Percentiles rank a stretch among this genome's conserved stretches.
These are phyloP conservation scores for Buddleja alternifolia DNA, from an alignment of 257 asterid genomes.

Conservation along the genomic window DNA sequence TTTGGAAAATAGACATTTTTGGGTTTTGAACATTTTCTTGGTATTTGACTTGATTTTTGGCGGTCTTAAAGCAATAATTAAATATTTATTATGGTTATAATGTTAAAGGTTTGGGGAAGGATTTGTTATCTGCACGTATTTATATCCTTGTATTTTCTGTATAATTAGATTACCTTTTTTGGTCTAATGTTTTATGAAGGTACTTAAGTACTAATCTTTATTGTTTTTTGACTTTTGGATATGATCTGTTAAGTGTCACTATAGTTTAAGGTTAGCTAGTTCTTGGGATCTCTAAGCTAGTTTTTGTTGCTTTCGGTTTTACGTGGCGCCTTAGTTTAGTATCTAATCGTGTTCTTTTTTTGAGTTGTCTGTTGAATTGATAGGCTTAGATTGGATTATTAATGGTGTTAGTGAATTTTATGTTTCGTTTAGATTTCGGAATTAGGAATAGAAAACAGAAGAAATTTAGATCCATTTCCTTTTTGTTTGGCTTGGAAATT, in stretches of 20 bases:
- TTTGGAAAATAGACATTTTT: not conserved
- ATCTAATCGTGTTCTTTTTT: not conserved
- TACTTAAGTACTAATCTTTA: constrained; percentile 13
- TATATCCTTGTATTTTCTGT: constrained; percentile 21
- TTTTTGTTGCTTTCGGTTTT: constrained; percentile 14
- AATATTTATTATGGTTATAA: constrained; percentile 29
- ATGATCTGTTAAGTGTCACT: constrained; percentile 19
- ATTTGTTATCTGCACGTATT: constrained; percentile 19
- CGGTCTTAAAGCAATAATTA: constrained; percentile 19
- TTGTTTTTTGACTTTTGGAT: constrained; percentile 20
- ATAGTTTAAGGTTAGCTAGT: not conserved
- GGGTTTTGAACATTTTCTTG: constrained; percentile 11
- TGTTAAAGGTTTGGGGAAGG: constrained; percentile 34
- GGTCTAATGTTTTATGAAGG: constrained; percentile 3
- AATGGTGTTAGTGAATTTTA: not conserved
- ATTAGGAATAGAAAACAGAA: not conserved
- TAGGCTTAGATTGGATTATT: constrained; percentile 1
- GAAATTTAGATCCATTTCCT: not conserved
- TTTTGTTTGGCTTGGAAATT: not conserved
- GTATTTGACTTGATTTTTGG: constrained; percentile 29
- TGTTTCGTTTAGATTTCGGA: constrained; percentile 9
- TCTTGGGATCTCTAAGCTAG: constrained; percentile 16
- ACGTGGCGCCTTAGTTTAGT: not conserved
- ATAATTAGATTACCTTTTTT: not conserved
- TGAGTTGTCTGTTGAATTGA: constrained; percentile 6